Percentiles rank a stretch among this genome's conserved stretches.
Conservation (phyloP, 2,329 filamentous ascomycete species). For the Triangularia setosa region DNA sequence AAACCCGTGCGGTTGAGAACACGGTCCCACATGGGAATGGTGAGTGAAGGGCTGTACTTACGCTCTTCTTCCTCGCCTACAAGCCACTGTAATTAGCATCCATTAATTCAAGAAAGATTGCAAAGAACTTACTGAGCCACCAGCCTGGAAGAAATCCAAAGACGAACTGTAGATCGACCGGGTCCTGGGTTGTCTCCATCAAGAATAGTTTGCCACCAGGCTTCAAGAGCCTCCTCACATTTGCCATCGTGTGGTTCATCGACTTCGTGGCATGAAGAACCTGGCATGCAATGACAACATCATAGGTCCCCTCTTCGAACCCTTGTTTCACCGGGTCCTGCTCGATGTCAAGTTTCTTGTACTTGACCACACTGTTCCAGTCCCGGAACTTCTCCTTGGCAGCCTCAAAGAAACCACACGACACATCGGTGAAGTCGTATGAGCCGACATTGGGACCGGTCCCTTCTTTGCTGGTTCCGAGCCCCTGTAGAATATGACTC, state of each 20-base stretch:
- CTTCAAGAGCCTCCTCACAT: slow-evolving; percentile 34
- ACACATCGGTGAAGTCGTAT: slow-evolving; percentile 27
- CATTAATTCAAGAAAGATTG: not conserved
- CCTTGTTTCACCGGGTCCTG: slow-evolving; percentile 32
- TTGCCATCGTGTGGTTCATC: slow-evolving; percentile 30
- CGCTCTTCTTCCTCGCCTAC: slow-evolving; percentile 24
- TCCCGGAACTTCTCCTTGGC: slow-evolving; percentile 29
- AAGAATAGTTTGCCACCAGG: slow-evolving; percentile 39
- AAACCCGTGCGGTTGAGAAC: slow-evolving; percentile 25
- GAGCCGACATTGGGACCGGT: slow-evolving; percentile 5
- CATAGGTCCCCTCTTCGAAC: slow-evolving; percentile 32
- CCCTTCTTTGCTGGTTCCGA: slow-evolving; percentile 7
- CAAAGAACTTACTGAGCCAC: slow-evolving; percentile 23
- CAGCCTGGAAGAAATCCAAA: slow-evolving; percentile 24
- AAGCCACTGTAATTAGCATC: slow-evolving; percentile 1
- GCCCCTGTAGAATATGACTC: slow-evolving; percentile 29
- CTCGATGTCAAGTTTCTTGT: slow-evolving; percentile 33
- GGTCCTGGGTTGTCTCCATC: slow-evolving; percentile 26
- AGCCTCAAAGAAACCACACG: slow-evolving; percentile 31
- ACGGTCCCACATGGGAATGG: slow-evolving; percentile 26
- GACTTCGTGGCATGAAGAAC: slow-evolving; percentile 36
- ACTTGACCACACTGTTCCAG: slow-evolving; percentile 28
- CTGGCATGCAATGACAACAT: slow-evolving; percentile 37
- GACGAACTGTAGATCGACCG: slow-evolving; percentile 24
- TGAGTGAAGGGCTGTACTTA: slow-evolving; percentile 25